A percentile compares a stretch with the other conserved stretches of the same genome.
These are phyloP conservation scores for Lactarius pseudohatsudake DNA, from an alignment of 768 basidiomycete species.

Conservation along the genomic window DNA sequence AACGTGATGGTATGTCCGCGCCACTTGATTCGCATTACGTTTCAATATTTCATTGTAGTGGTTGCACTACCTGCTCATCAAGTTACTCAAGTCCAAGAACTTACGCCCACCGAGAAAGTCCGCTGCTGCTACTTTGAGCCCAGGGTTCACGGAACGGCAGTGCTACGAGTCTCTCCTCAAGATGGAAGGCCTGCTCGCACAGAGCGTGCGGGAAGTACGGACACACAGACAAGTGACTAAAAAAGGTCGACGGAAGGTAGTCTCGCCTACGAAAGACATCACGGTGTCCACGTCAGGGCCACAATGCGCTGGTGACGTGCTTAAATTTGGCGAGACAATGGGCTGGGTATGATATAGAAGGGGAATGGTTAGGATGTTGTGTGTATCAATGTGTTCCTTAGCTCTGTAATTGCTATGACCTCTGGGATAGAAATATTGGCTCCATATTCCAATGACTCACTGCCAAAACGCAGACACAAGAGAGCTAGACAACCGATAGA, in stretches of 20 bases:
- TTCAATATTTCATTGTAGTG: slow-evolving; percentile 52
- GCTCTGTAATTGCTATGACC: slow-evolving; percentile 16
- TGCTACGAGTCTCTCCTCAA: slow-evolving; percentile 71
- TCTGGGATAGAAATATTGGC: slow-evolving; percentile 1
- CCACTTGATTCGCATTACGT: not conserved
- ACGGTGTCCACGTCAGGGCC: slow-evolving; percentile 21
- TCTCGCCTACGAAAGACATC: slow-evolving; percentile 31
- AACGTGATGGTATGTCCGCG: slow-evolving; percentile 74
- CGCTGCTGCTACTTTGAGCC: slow-evolving; percentile 27
- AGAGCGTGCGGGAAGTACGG: slow-evolving; percentile 43
- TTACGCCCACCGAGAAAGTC: slow-evolving; percentile 46
- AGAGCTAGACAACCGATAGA: slow-evolving; percentile 6
- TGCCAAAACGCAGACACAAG: not conserved
- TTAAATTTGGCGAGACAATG: slow-evolving; percentile 56
- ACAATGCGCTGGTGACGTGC: slow-evolving; percentile 57
- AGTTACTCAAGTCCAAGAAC: slow-evolving; percentile 69
- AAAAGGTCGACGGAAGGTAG: slow-evolving; percentile 42
- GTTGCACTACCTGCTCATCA: slow-evolving; percentile 80
- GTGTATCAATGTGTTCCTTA: slow-evolving; percentile 14
- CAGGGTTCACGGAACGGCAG: slow-evolving; percentile 59
- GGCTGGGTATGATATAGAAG: slow-evolving; percentile 52
- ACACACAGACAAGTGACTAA: slow-evolving; percentile 37
- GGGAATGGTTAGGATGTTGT: not conserved
- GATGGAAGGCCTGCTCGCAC: slow-evolving; percentile 57
- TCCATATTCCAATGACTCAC: not conserved